phyloP scores from a whole-genome alignment of 768 basidiomycete species.

The Psilocybe azurescens region DNA sequence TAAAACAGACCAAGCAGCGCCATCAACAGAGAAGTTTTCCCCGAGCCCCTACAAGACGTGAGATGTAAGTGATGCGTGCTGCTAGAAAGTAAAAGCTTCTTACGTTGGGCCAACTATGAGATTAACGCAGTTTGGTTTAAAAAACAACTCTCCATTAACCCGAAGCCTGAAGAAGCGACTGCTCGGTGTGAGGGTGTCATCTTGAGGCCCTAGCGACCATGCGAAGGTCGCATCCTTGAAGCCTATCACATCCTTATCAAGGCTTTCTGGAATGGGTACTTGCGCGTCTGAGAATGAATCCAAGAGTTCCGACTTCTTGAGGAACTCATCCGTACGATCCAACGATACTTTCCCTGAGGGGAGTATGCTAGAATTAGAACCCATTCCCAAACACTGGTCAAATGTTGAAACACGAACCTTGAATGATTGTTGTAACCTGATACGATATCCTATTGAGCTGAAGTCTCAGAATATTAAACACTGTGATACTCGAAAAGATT shows the following conservation, averaged over 20 bases:
- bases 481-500: slow-evolving; percentile 58
- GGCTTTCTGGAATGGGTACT: not conserved
- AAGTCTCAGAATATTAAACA: slow-evolving; percentile 64
- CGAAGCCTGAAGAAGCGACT: slow-evolving; percentile 54
- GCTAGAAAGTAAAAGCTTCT: not conserved
- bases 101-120: slow-evolving; percentile 61
- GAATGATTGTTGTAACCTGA: slow-evolving; percentile 27
- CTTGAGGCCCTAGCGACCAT: slow-evolving; percentile 49
- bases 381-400: not conserved
- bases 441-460: slow-evolving; percentile 48
- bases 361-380: not conserved
- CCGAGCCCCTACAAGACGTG: slow-evolving; percentile 39
- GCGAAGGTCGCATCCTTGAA: slow-evolving; percentile 57
- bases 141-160: slow-evolving; percentile 57
- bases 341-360: slow-evolving; percentile 59
- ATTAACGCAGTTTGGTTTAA: slow-evolving; percentile 57
- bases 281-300: slow-evolving; percentile 35
- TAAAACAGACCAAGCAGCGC: slow-evolving; percentile 52
- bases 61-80: not conserved
- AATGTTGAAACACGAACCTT: slow-evolving; percentile 29
- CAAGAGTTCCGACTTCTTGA: slow-evolving; percentile 53
- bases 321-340: slow-evolving; percentile 53
- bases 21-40: slow-evolving; percentile 69
- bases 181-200: slow-evolving; percentile 43
- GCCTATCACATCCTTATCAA: slow-evolving; percentile 38